A percentile compares a stretch with the other conserved stretches of the same genome.
Evolutionary conservation across 2,329 filamentous ascomycete species (phyloP).

Genomic region (Macrophomina phaseolina): DNA sequence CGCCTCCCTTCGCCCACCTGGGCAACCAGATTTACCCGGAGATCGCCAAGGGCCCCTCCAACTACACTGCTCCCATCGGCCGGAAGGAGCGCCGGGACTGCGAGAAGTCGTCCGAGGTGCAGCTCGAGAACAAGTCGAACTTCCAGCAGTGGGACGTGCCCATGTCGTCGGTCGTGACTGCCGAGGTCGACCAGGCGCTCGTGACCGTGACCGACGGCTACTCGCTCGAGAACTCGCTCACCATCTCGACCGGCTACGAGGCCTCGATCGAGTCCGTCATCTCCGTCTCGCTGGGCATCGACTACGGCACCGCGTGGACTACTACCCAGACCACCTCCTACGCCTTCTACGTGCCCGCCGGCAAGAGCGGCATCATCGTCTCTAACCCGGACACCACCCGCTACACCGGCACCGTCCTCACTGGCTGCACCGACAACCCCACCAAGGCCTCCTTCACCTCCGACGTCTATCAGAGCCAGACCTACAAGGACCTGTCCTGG

Average conservation of each 20-base stretch:
- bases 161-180: constrained; percentile 5
- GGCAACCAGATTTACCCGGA: not conserved
- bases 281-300: constrained; percentile 9
- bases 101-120: constrained; percentile 8
- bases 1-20: constrained; percentile 1
- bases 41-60: not conserved
- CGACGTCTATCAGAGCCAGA: constrained; percentile 44
- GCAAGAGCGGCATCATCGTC: constrained; percentile 48
- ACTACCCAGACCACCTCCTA: constrained; percentile 41
- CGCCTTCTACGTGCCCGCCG: constrained; percentile 41
- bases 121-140: not conserved
- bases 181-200: constrained; percentile 6
- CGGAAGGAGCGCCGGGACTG: not conserved
- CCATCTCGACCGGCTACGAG: constrained; percentile 8
- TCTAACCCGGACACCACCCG: constrained; percentile 46
- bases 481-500: constrained; percentile 44
- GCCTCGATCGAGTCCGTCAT: not conserved
- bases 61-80: not conserved
- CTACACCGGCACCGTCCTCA: constrained; percentile 43
- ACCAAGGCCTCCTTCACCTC: constrained; percentile 37
- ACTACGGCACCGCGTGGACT: constrained; percentile 26
- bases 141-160: constrained; percentile 11
- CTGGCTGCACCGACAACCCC: constrained; percentile 42
- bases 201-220: constrained; percentile 28
- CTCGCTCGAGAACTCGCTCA: constrained; percentile 30